These are phyloP conservation scores for Coemansia sp. DNA, from an alignment of 192 early-diverging fungal species.

Conservation along the genomic window DNA sequence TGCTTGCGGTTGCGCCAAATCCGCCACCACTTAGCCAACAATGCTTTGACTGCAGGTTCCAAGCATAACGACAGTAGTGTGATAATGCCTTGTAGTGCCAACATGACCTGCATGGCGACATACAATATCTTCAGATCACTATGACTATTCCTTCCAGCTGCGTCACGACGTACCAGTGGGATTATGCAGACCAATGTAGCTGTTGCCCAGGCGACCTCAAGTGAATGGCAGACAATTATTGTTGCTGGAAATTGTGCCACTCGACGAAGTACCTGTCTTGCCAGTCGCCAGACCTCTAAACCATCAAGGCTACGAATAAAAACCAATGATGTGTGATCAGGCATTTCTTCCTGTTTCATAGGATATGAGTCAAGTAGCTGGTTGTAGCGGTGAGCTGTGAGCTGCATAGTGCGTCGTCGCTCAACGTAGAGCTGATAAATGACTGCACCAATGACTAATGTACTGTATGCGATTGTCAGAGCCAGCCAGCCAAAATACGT, in stretches of 20 bases:
- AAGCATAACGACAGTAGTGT: conserved; percentile 30
- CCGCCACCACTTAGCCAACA: conserved; percentile 11
- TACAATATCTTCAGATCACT: conserved; percentile 27
- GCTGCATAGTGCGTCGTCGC: conserved; percentile 10
- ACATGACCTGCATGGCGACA: conserved; percentile 33
- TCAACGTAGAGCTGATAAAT: conserved; percentile 22
- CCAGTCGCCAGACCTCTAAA: conserved; percentile 21
- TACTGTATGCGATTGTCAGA: conserved; percentile 23
- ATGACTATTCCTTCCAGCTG: background rate
- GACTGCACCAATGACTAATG: conserved; percentile 20
- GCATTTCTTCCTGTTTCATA: background rate
- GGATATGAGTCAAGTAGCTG: background rate
- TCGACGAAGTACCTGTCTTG: conserved; percentile 32
- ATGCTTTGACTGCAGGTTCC: conserved; percentile 21
- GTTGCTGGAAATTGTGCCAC: conserved; percentile 41
- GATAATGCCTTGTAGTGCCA: conserved; percentile 28
- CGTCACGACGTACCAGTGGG: conserved; percentile 14
- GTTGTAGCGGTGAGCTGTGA: conserved; percentile 15
- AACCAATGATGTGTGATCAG: conserved; percentile 9
- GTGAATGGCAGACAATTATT: conserved; percentile 27
- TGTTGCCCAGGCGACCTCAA: conserved; percentile 37
- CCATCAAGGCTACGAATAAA: conserved; percentile 16
- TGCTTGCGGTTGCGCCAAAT: background rate
- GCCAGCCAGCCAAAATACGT: conserved; percentile 46
- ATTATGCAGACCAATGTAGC: conserved; percentile 24